A percentile compares a stretch with the other conserved stretches of the same genome.
Conservation (phyloP, 2,329 filamentous ascomycete genomes). For the Cadophora sp. region DNA sequence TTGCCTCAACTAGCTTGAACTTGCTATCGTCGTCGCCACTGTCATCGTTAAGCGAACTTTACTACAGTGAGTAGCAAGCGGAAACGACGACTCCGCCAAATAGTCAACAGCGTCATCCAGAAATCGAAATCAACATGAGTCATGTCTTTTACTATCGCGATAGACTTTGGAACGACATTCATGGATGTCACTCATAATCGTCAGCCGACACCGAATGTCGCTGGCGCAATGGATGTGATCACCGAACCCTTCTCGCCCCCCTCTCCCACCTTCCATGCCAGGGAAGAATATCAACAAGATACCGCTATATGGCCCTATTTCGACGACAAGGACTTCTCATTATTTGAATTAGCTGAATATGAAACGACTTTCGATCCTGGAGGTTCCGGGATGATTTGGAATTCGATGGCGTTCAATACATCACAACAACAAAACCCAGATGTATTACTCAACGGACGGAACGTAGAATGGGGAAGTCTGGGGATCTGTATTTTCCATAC, state of each 20-base stretch:
- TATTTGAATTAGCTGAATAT: not conserved
- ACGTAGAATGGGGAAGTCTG: not conserved
- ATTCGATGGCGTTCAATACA: not conserved
- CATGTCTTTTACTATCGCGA: too few species aligned
- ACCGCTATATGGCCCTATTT: too few species aligned
- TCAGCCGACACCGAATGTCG: too few species aligned
- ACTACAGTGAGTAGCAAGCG: not conserved
- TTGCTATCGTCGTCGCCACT: not conserved
- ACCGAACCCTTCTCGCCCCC: too few species aligned
- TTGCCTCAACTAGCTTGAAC: too few species aligned
- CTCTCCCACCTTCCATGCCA: too few species aligned
- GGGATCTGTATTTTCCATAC: not conserved
- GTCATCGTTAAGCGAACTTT: not conserved
- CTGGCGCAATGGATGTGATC: too few species aligned
- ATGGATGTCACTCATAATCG: too few species aligned
- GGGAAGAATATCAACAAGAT: too few species aligned
- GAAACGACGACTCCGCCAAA: not conserved
- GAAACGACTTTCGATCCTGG: not conserved
- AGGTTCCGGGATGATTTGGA: not conserved
- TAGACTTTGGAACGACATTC: too few species aligned
- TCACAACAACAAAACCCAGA: not conserved
- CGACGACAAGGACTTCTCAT: not conserved
- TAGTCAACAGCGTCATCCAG: too few species aligned
- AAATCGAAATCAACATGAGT: too few species aligned
- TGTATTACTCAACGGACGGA: not conserved